These are phyloP conservation scores for Phaeosphaeriaceae sp. DNA, from an alignment of 2,329 filamentous ascomycete species.

Conservation along the genomic window DNA sequence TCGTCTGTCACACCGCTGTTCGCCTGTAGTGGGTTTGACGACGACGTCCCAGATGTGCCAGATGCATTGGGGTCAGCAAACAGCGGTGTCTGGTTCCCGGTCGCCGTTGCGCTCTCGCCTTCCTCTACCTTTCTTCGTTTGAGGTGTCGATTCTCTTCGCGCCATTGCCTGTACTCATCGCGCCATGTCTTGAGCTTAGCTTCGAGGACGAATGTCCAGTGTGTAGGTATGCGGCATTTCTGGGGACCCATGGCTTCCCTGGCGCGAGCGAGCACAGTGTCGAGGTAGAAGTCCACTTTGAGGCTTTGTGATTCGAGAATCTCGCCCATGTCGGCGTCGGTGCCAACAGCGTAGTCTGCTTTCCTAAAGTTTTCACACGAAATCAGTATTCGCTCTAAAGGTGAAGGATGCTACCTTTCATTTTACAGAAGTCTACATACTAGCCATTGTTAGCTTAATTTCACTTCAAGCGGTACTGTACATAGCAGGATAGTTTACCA, in stretches of 20 bases:
- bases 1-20: not conserved
- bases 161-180: conserved; percentile 39
- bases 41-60: not conserved
- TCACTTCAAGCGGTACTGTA: too few species aligned
- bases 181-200: conserved; percentile 42
- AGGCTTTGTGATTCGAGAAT: conserved; percentile 41
- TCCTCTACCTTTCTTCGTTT: conserved; percentile 24
- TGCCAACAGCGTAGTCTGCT: conserved; percentile 44
- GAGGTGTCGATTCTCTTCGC: conserved; percentile 31
- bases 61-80: conserved; percentile 8
- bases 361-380: conserved; percentile 23
- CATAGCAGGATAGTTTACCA: conserved; percentile 11
- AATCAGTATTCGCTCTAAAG: not conserved
- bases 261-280: conserved; percentile 28
- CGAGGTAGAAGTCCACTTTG: conserved; percentile 41
- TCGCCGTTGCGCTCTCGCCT: conserved; percentile 2
- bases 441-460: not conserved
- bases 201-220: conserved; percentile 41
- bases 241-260: conserved; percentile 37
- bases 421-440: not conserved
- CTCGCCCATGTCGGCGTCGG: conserved; percentile 41
- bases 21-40: not conserved
- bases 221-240: conserved; percentile 38
- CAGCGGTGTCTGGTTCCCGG: conserved; percentile 3
- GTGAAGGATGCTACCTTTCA: not conserved